Conservation (phyloP, 768 basidiomycete genomes). For the Leccinum disarticulatum region DNA sequence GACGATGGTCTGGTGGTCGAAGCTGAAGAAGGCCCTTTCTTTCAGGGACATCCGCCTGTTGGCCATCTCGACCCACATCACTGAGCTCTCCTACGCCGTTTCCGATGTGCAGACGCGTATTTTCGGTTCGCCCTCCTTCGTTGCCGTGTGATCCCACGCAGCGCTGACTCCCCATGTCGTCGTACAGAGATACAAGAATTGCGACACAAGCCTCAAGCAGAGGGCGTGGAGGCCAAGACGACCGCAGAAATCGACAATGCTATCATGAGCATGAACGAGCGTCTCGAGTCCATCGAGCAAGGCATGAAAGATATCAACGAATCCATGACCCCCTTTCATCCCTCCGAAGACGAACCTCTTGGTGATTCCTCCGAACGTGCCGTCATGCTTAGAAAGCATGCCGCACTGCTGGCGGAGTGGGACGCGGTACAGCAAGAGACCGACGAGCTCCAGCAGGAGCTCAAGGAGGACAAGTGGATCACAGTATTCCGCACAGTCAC, state of each 20-base stretch:
- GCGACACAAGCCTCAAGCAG: constrained; percentile 79
- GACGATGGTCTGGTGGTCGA: constrained; percentile 27
- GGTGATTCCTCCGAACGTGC: constrained; percentile 40
- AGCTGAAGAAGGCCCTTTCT: constrained; percentile 27
- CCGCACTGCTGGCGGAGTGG: constrained; percentile 75
- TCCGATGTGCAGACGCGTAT: constrained; percentile 91
- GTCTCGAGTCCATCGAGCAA: constrained; percentile 67
- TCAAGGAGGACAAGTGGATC: constrained; percentile 97
- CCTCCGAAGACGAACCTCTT: constrained; percentile 38
- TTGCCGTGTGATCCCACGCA: constrained; percentile 2
- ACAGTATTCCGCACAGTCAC: constrained; percentile 92
- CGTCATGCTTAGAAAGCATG: constrained; percentile 70
- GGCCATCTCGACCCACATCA: constrained; percentile 82
- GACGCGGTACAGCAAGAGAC: constrained; percentile 76
- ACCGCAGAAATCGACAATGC: constrained; percentile 79
- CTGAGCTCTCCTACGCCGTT: constrained; percentile 81
- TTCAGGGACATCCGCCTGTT: constrained; percentile 59
- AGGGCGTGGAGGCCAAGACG: constrained; percentile 50
- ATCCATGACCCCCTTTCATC: too few relatives aligned
- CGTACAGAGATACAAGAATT: constrained; percentile 85
- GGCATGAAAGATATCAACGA: constrained; percentile 51
- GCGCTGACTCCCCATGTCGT: constrained; percentile 12
- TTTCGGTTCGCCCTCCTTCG: constrained; percentile 55
- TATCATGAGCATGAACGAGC: constrained; percentile 75
- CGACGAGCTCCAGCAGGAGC: constrained; percentile 81